Percentiles rank a stretch among this genome's conserved stretches.
phyloP scores from a whole-genome alignment of 257 asterid species.

The Solanum chilense region DNA sequence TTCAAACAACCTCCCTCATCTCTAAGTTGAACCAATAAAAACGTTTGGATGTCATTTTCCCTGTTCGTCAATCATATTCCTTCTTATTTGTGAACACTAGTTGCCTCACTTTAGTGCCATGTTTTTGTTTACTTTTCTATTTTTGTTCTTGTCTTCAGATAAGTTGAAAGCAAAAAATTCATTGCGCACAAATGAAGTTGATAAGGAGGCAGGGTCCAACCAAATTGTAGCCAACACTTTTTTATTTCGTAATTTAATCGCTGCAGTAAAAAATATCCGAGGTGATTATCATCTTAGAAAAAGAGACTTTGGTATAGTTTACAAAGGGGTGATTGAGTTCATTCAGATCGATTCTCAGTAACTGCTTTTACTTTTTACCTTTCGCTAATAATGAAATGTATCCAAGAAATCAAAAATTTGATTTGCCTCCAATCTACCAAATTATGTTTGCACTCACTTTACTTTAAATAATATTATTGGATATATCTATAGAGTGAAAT shows the following conservation, averaged over 20 bases:
- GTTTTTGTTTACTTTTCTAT: neutral
- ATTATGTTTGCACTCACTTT: neutral
- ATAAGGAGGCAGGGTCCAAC: conserved; percentile 38
- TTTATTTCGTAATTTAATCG: conserved; percentile 64
- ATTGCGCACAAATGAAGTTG: conserved; percentile 13
- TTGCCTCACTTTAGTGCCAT: neutral
- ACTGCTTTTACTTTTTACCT: no score
- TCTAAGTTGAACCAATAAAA: neutral
- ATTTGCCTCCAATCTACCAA: no score
- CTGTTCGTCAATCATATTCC: neutral
- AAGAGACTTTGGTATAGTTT: conserved; percentile 30
- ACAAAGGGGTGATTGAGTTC: no score
- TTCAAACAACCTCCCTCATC: neutral
- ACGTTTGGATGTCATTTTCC: neutral
- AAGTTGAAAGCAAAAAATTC: conserved; percentile 18
- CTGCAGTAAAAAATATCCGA: conserved; percentile 64
- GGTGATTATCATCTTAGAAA: conserved; percentile 63
- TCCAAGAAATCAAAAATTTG: fast-evolving
- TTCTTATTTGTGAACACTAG: neutral
- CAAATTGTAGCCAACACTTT: conserved; percentile 76
- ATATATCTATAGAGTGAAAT: neutral
- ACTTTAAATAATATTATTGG: neutral
- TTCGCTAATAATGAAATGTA: no score
- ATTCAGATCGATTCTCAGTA: no score
- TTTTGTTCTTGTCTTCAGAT: conserved; percentile 8